phyloP scores from a whole-genome alignment of 1,284 basidiomycete genomes.

The Malassezia japonica region DNA sequence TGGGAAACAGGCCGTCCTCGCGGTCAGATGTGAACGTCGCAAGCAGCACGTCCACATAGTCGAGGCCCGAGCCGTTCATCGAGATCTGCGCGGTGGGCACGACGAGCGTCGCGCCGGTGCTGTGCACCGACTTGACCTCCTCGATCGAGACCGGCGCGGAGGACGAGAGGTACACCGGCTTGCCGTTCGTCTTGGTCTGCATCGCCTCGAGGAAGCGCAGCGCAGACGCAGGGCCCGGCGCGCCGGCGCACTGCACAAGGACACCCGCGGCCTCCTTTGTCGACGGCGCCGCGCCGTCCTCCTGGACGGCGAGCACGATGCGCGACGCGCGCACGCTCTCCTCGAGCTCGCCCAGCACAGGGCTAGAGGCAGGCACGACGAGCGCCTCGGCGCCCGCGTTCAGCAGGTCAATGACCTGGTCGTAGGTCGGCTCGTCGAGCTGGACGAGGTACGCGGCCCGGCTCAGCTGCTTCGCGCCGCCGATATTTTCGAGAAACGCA shows the following conservation, averaged over 20 bases:
- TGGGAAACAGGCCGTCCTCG: slow-evolving; percentile 82
- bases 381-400: slow-evolving; percentile 36
- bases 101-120: slow-evolving; percentile 26
- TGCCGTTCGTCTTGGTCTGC: slow-evolving; percentile 30
- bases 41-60: slow-evolving; percentile 36
- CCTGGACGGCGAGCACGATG: slow-evolving; percentile 23
- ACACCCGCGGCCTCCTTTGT: slow-evolving; percentile 22
- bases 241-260: slow-evolving; percentile 27
- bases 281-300: slow-evolving; percentile 19
- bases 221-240: slow-evolving; percentile 20
- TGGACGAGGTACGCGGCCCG: slow-evolving; percentile 23
- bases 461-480: neutral
- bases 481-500: slow-evolving; percentile 9
- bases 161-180: slow-evolving; percentile 32
- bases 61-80: slow-evolving; percentile 21
- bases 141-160: slow-evolving; percentile 16
- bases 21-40: slow-evolving; percentile 73
- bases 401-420: slow-evolving; percentile 29
- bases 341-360: slow-evolving; percentile 23
- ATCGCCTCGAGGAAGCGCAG: slow-evolving; percentile 23
- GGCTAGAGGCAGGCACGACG: slow-evolving; percentile 21
- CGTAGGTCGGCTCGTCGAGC: slow-evolving; percentile 15
- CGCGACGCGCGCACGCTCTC: slow-evolving; percentile 22
- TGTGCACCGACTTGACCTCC: slow-evolving; percentile 22
- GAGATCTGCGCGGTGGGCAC: slow-evolving; percentile 29